Conservation (phyloP, 805 yeast species). For the Lipomyces yamanashiensis region DNA sequence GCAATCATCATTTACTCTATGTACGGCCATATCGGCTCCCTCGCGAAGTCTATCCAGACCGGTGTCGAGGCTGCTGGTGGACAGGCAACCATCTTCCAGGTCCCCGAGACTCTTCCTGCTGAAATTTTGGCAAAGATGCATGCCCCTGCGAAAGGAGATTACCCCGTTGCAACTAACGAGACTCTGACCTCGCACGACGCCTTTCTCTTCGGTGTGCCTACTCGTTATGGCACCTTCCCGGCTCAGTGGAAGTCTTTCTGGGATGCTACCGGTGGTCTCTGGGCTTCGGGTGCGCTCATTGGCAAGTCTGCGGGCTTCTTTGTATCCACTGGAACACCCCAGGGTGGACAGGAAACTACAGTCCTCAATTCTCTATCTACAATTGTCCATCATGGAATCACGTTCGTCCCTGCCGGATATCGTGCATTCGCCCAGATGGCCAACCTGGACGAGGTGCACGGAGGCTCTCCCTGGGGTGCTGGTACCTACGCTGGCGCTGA, state of each 20-base stretch:
- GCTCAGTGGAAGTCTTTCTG: conserved; percentile 77
- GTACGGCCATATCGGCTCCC: conserved; percentile 73
- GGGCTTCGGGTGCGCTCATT: conserved; percentile 59
- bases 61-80: conserved; percentile 77
- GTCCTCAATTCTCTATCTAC: conserved; percentile 60
- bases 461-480: conserved; percentile 88
- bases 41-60: conserved; percentile 70
- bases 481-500: conserved; percentile 77
- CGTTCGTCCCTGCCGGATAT: conserved; percentile 79
- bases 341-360: conserved; percentile 84
- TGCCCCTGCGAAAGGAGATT: conserved; percentile 57
- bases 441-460: conserved; percentile 69
- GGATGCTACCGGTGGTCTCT: conserved; percentile 68
- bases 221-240: conserved; percentile 76
- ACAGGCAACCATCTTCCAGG: conserved; percentile 71
- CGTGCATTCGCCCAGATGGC: conserved; percentile 60
- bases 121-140: conserved; percentile 65
- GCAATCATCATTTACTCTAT: conserved; percentile 81
- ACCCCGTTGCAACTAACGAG: conserved; percentile 63
- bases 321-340: conserved; percentile 70
- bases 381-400: conserved; percentile 75
- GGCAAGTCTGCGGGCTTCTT: conserved; percentile 79
- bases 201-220: conserved; percentile 77
- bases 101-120: conserved; percentile 73
- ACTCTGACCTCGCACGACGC: conserved; percentile 69